Percentiles rank a stretch among this genome's conserved stretches.
phyloP scores from a whole-genome alignment of 768 basidiomycete genomes.

The Suillus alpinus region DNA sequence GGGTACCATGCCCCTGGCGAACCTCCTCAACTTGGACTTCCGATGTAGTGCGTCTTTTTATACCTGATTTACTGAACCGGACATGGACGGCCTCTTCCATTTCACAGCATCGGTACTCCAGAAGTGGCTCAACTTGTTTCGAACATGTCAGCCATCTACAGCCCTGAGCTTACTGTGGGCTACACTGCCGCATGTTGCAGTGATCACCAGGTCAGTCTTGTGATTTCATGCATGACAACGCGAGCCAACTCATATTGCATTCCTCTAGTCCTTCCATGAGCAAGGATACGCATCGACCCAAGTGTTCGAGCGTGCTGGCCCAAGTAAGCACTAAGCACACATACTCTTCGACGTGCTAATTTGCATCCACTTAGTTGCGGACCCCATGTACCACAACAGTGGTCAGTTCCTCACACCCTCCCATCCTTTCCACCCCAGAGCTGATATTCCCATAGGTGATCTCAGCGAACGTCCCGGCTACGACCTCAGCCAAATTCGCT shows the following conservation, averaged over 20 bases:
- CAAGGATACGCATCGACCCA: constrained; percentile 86
- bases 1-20: constrained; percentile 79
- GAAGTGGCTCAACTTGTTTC: constrained; percentile 74
- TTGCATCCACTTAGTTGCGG: constrained; percentile 52
- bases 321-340: constrained; percentile 40
- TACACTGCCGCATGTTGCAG: constrained; percentile 82
- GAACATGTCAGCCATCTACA: constrained; percentile 76
- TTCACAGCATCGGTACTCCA: constrained; percentile 68
- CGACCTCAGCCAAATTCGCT: constrained; percentile 77
- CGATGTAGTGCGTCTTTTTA: constrained; percentile 49
- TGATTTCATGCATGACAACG: neutral
- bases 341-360: neutral
- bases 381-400: constrained; percentile 89
- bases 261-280: constrained; percentile 65
- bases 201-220: constrained; percentile 69
- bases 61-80: neutral
- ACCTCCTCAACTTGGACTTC: constrained; percentile 80
- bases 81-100: neutral
- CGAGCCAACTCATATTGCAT: constrained; percentile 4
- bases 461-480: constrained; percentile 76
- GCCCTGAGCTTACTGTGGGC: constrained; percentile 73
- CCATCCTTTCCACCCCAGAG: neutral
- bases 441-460: constrained; percentile 51
- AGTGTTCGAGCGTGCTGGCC: constrained; percentile 84
- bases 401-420: constrained; percentile 35